phyloP scores from a whole-genome alignment of 768 basidiomycete species.

The Sutorius australiensis region DNA sequence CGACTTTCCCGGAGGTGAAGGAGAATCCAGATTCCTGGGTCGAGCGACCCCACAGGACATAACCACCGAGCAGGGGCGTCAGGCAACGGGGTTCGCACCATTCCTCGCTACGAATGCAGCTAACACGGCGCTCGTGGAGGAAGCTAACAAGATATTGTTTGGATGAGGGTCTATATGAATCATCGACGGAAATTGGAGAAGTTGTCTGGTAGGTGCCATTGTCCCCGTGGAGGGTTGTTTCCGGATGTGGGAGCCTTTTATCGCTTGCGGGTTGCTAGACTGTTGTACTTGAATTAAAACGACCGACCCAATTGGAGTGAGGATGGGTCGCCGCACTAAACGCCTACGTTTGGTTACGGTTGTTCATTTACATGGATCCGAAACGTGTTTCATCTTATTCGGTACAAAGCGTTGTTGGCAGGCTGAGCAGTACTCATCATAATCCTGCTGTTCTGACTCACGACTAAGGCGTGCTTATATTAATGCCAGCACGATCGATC shows the following conservation, averaged over 20 bases:
- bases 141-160: conserved; percentile 28
- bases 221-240: not conserved
- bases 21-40: conserved; percentile 43
- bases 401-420: too few relatives aligned
- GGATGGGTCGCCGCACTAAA: not conserved
- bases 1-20: conserved; percentile 52
- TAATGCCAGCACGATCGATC: not conserved
- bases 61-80: conserved; percentile 33
- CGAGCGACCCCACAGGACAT: conserved; percentile 36
- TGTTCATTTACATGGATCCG: not conserved
- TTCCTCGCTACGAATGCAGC: conserved; percentile 21
- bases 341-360: not conserved
- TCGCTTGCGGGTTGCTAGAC: not conserved
- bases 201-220: not conserved
- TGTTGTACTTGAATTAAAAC: not conserved
- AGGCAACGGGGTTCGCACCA: conserved; percentile 41
- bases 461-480: not conserved
- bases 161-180: conserved; percentile 1
- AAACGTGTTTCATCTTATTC: not conserved
- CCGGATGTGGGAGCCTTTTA: not conserved
- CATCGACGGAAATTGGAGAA: not conserved
- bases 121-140: conserved; percentile 20
- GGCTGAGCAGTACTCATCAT: not conserved
- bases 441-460: not conserved
- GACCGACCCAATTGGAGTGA: not conserved